Base-by-base conservation (phyloP, 306 rosid genomes). In the Castanea crenata region DNA sequence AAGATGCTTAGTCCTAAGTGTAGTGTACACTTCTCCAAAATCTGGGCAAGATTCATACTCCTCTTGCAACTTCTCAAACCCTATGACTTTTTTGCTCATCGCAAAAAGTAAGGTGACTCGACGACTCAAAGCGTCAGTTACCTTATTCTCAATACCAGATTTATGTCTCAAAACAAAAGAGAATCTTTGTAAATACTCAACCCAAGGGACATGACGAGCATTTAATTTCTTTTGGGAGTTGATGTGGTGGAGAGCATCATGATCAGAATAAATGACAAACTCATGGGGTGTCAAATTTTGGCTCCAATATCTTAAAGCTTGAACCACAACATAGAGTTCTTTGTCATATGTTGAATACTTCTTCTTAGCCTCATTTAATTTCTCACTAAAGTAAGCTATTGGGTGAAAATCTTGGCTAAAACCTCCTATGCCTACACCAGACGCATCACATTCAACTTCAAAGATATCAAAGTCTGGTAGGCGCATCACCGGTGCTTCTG, bases 291-390 rank as follows among this genome's bases (percentile, higher is more conserved):
- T 38, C 5, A 73, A 23, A 44, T 75, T 62, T 25, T 44, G 46
- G 6, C 58, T 7, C 70, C n/a, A 75, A 62, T 62, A 5, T 6
- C 27, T 0, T 15, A 75, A 25, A 0, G 80, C 7, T 32, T 69
- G 67, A 13, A 67, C 25, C 0, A 76, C 55, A 15, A 15, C 69
- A 5, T 55, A 35, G 1, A 69, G 35, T 2, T 78, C 68, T 2
- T 67, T 52, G 1, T 78, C 81, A 63, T 55, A 55, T 0, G 54
- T 20, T 6, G 49, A 23, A 5, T 63, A 63, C 46, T 51, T 77
- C 15, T 46, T 13, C 46, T 67, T 23, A 2, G 80, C 69, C 69
- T 55, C 75, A 78, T 69, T 78, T 13, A 78, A 52, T 23, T 78
- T 69, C 11, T 78, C 75, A 52, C 54, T 76, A 8, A 58, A 75